Conservation (phyloP, 768 basidiomycete genomes). For the Termitomyces bulborhizus region DNA sequence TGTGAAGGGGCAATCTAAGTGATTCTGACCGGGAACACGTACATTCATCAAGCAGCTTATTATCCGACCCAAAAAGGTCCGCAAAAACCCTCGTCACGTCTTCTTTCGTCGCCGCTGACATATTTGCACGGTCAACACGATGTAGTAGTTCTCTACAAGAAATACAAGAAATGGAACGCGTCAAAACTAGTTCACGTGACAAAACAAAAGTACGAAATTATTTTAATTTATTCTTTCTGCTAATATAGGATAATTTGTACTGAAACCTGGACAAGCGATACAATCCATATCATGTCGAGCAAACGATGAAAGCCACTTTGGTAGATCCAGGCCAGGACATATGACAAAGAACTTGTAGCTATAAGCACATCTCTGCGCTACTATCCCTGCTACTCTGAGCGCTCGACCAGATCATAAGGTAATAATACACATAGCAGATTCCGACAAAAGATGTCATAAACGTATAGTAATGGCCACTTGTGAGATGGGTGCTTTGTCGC, state of each 20-base stretch:
- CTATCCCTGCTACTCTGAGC: constrained; percentile 13
- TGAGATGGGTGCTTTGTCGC: constrained; percentile 15
- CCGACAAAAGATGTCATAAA: constrained; percentile 27
- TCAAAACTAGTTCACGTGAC: constrained; percentile 5
- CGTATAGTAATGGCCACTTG: constrained; percentile 23
- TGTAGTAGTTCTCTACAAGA: not conserved
- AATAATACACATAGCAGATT: constrained; percentile 30
- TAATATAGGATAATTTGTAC: not conserved
- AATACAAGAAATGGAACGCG: not conserved
- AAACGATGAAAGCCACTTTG: not conserved
- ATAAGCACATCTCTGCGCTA: constrained; percentile 6
- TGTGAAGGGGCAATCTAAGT: not conserved
- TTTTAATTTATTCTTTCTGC: not conserved
- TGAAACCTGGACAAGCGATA: constrained; percentile 12
- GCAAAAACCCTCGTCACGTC: constrained; percentile 23
- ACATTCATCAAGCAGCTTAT: constrained; percentile 50
- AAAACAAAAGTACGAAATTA: not conserved
- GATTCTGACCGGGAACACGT: constrained; percentile 4
- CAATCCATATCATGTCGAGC: constrained; percentile 7
- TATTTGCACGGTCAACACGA: not conserved
- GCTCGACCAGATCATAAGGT: constrained; percentile 16
- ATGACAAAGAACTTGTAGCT: constrained; percentile 10
- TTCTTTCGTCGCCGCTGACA: constrained; percentile 16
- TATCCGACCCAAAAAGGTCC: constrained; percentile 26
- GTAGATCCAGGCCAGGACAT: not conserved